Evolutionary conservation across 1,139 yeast genomes (phyloP).

Genomic region (Protomyces gravidus): DNA sequence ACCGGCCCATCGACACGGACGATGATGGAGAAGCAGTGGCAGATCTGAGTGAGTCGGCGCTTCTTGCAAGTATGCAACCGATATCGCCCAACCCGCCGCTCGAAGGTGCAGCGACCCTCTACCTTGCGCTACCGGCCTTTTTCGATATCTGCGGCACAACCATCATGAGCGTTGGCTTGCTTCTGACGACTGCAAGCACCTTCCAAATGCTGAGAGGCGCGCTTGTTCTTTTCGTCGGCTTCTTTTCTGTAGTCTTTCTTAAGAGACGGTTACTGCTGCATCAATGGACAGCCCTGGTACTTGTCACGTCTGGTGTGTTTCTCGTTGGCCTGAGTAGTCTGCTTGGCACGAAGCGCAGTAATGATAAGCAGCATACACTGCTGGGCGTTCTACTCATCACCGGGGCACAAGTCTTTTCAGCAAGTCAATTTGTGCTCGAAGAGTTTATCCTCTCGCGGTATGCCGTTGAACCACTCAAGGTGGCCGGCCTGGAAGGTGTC

Average conservation of each 20-base stretch:
- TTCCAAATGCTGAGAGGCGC: constrained; percentile 85
- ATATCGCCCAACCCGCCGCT: constrained; percentile 6
- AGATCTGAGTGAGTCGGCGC: not conserved
- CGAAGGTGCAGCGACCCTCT: constrained; percentile 4
- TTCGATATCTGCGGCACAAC: constrained; percentile 75
- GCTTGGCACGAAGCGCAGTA: constrained; percentile 33
- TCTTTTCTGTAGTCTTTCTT: constrained; percentile 62
- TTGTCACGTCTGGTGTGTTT: constrained; percentile 64
- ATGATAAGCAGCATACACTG: constrained; percentile 33
- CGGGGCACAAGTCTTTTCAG: constrained; percentile 62
- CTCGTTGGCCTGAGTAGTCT: constrained; percentile 69
- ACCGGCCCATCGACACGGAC: not conserved
- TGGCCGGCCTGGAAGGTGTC: constrained; percentile 73
- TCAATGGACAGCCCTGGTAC: constrained; percentile 63
- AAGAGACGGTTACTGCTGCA: constrained; percentile 53
- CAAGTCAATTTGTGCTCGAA: constrained; percentile 73
- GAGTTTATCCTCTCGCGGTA: constrained; percentile 59
- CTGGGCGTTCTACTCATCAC: constrained; percentile 60
- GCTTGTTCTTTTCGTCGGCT: constrained; percentile 69
- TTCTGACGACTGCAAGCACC: constrained; percentile 74
- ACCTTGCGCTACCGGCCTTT: constrained; percentile 57
- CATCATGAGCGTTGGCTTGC: constrained; percentile 66
- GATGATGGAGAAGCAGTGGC: not conserved
- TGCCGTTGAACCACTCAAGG: constrained; percentile 57
- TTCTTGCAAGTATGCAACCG: constrained; percentile 31